A percentile compares a stretch with the other conserved stretches of the same genome.
These are phyloP conservation scores for Zasmidium cellare DNA, from an alignment of 2,329 filamentous ascomycete species.

Conservation along the genomic window DNA sequence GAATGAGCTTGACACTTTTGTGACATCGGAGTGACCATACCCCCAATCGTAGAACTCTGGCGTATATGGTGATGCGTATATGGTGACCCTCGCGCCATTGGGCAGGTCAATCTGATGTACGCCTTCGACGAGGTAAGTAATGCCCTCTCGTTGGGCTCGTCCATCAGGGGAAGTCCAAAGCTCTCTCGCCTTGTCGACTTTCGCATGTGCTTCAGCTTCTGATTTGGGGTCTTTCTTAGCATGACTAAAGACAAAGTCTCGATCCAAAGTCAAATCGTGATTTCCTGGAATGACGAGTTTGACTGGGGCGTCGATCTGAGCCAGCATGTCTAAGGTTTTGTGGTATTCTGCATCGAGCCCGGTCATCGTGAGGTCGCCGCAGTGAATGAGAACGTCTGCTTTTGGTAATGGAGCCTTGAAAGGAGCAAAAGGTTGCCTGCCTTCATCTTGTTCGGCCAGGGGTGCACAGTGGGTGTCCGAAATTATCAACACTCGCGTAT, in stretches of 20 bases:
- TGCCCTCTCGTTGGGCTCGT: constrained; percentile 41
- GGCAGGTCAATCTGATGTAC: constrained; percentile 45
- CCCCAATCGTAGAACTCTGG: constrained; percentile 54
- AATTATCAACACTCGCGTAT: constrained; percentile 17
- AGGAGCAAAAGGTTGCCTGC: neutral
- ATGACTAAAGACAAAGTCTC: constrained; percentile 10
- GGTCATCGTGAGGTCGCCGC: constrained; percentile 40
- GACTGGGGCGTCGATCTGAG: constrained; percentile 32
- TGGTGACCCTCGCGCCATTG: constrained; percentile 50
- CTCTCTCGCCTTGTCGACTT: constrained; percentile 3
- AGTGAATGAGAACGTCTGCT: constrained; percentile 41
- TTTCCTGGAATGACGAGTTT: constrained; percentile 42
- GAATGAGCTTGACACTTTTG: neutral
- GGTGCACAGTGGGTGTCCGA: constrained; percentile 19
- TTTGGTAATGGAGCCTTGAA: constrained; percentile 15
- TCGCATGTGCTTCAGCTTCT: constrained; percentile 8
- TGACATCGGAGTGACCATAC: neutral
- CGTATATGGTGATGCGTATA: constrained; percentile 56
- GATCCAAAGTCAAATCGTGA: constrained; percentile 35
- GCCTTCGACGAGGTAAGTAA: constrained; percentile 57
- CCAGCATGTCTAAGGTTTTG: constrained; percentile 30
- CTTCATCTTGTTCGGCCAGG: neutral
- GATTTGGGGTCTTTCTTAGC: constrained; percentile 1
- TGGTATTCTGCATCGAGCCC: constrained; percentile 34
- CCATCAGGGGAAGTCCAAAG: constrained; percentile 15